Evolutionary conservation across 805 yeast species (phyloP).

Genomic region (Monosporozyma siamensis): DNA sequence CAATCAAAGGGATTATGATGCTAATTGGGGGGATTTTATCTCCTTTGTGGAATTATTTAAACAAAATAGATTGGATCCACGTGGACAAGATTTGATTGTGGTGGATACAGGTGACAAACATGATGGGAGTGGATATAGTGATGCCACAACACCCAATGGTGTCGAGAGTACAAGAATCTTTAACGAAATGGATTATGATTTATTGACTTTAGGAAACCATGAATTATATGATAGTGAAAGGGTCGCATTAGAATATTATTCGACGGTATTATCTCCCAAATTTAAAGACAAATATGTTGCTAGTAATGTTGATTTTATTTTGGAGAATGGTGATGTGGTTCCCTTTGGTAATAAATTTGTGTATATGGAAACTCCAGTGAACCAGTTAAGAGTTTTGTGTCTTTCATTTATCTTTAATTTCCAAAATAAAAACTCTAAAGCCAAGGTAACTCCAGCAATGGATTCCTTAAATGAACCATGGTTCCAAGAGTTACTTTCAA

Average conservation of each 20-base stretch:
- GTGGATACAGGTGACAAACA: conserved; percentile 90
- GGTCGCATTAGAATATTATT: conserved; percentile 54
- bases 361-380: conserved; percentile 54
- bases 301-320: conserved; percentile 57
- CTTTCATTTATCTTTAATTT: conserved; percentile 79
- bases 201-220: conserved; percentile 84
- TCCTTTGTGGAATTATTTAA: conserved; percentile 53
- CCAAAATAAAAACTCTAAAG: conserved; percentile 41
- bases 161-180: conserved; percentile 51
- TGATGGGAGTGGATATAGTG: conserved; percentile 88
- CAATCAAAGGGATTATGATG: conserved; percentile 65
- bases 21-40: conserved; percentile 88
- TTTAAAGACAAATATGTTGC: conserved; percentile 59
- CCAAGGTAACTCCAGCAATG: conserved; percentile 53
- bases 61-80: conserved; percentile 14
- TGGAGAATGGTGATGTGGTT: conserved; percentile 36
- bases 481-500: conserved; percentile 43
- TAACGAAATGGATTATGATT: conserved; percentile 56
- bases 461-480: conserved; percentile 47
- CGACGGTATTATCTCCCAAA: conserved; percentile 39
- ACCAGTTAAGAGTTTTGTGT: conserved; percentile 46
- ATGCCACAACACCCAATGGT: conserved; percentile 71
- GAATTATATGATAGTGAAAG: conserved; percentile 67
- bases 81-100: conserved; percentile 54
- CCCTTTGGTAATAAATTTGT: conserved; percentile 62